Evolutionary conservation across 1,139 yeast genomes (phyloP).

Genomic region (Suhomyces yuchorum): DNA sequence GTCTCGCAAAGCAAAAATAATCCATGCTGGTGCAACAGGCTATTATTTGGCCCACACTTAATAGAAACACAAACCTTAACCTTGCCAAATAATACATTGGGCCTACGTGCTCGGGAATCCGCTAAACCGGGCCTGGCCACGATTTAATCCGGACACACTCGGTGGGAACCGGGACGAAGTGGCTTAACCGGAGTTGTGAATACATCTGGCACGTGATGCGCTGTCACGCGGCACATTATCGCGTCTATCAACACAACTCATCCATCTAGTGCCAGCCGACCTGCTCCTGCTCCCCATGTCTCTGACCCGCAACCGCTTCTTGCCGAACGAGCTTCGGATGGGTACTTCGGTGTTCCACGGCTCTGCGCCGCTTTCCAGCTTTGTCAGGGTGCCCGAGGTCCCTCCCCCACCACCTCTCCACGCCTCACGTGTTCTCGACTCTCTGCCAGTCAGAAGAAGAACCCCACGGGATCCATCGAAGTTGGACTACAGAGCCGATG

Average conservation of each 20-base stretch:
- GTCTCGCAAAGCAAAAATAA: neutral
- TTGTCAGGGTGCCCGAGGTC: neutral
- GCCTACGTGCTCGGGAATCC: neutral
- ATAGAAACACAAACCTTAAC: neutral
- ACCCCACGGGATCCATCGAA: neutral
- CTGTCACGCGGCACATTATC: too few relatives aligned
- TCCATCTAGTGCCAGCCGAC: neutral
- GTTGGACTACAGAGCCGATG: neutral
- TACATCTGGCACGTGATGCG: too few relatives aligned
- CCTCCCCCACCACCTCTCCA: neutral
- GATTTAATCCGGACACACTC: too few relatives aligned
- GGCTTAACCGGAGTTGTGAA: too few relatives aligned
- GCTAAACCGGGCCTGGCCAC: neutral
- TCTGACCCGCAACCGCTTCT: neutral
- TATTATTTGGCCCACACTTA: neutral
- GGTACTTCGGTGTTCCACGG: constrained; percentile 9
- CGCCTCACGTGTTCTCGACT: neutral
- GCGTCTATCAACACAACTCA: neutral
- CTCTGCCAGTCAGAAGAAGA: neutral
- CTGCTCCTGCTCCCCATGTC: neutral
- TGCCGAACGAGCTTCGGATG: neutral
- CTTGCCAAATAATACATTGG: neutral
- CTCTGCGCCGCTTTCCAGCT: constrained; percentile 5
- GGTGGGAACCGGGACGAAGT: too few relatives aligned
- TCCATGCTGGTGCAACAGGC: neutral